Evolutionary conservation across 2,329 filamentous ascomycete genomes (phyloP).

Genomic region (Colletotrichum sp.): DNA sequence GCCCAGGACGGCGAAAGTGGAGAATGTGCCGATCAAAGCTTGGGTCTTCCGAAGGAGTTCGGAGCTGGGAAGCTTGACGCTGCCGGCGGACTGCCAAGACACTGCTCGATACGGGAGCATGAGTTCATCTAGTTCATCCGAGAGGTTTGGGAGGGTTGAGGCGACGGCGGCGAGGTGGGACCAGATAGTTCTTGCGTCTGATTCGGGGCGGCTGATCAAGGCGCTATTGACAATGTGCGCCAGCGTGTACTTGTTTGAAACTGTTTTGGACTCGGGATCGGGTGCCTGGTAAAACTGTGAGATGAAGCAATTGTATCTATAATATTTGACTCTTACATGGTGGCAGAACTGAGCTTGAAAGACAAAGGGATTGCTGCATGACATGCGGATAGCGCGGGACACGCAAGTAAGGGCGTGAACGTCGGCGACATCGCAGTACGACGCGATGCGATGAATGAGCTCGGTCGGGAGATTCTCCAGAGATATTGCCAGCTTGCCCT

Average conservation of each 20-base stretch:
- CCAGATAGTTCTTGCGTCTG: background rate
- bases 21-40: background rate
- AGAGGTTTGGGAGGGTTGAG: background rate
- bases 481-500: background rate
- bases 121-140: background rate
- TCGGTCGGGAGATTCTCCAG: background rate
- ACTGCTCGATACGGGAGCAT: background rate
- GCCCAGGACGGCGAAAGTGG: background rate
- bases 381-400: background rate
- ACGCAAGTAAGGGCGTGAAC: background rate
- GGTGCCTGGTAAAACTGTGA: background rate
- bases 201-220: background rate
- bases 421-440: background rate
- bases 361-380: background rate
- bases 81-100: background rate
- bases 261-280: background rate
- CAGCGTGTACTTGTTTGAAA: background rate
- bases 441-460: background rate
- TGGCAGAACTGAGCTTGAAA: background rate
- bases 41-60: background rate
- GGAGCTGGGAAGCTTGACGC: background rate
- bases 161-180: background rate
- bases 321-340: background rate
- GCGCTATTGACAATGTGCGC: background rate
- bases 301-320: background rate